Evolutionary conservation across 257 asterid species (phyloP).

Genomic region (Paulownia fortunei): DNA sequence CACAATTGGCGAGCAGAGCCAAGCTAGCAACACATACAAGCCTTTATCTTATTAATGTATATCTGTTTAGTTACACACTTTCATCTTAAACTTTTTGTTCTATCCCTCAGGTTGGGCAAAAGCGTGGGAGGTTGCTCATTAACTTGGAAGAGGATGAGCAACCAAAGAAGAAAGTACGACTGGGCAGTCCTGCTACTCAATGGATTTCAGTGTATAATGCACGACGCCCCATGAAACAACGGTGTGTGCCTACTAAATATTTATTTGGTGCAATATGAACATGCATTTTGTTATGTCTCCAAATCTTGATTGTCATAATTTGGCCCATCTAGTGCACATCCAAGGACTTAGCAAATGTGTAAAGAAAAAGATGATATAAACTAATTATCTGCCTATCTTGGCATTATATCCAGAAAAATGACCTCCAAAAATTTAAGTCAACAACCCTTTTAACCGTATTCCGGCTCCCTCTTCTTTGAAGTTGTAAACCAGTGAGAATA

Average conservation of each 20-base stretch:
- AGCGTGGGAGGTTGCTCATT: constrained; percentile 86
- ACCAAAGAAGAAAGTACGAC: constrained; percentile 91
- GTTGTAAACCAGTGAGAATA: no score
- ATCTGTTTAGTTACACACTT: neutral
- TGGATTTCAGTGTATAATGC: constrained; percentile 99
- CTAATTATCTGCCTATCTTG: no score
- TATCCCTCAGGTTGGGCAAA: constrained; percentile 79
- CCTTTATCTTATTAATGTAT: neutral
- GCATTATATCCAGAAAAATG: no score
- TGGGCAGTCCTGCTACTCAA: constrained; percentile 97
- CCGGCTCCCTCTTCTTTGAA: no score
- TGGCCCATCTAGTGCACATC: no score
- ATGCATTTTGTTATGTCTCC: neutral
- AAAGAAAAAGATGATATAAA: no score
- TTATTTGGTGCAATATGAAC: neutral
- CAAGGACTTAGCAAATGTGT: no score
- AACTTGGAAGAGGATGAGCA: constrained; percentile 98
- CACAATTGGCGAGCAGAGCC: no score
- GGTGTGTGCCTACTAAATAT: constrained; percentile 47
- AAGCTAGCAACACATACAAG: neutral
- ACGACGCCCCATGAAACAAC: constrained; percentile 96
- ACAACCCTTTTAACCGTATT: no score
- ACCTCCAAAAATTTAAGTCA: no score
- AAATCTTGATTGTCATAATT: no score
- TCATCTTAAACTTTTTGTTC: no score